Evolutionary conservation across 2,329 filamentous ascomycete genomes (phyloP), one percentile per base, ranked within the genome.

Genomic region (Botrytis tulipae): DNA sequence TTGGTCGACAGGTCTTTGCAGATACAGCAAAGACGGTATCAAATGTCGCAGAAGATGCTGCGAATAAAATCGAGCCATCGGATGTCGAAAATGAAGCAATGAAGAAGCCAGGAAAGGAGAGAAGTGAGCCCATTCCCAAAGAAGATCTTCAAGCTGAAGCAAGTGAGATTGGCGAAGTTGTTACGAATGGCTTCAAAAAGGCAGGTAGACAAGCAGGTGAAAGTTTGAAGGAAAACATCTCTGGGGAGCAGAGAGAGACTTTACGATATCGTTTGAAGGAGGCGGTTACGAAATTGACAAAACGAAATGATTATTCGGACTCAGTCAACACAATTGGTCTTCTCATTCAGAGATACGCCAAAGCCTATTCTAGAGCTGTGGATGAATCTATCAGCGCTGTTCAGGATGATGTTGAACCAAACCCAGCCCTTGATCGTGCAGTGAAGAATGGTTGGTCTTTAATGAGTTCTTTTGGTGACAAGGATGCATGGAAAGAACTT

Each of bases 21-120:
- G 95, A 98, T 78, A 94, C 94, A 4, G 93, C 94, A 0, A 91
- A 93, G 75, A 91, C 92, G 0, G 81, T 97, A 9, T 93, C 94
- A 0, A 87, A 90, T 25, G 92, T 91, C 1, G 94, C 95, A 0
- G 88, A 92, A 76, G 85, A 93, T 75, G 91, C 91, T 0, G 94
- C 90, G 3, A 89, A 94, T 78, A 85, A 91, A 76, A 84, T 97
- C 14, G 90, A 93, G 77, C 92, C 93, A 0, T 90, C 91, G 0
- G 78, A 87, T 29, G 85, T 88, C 70, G 89, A 93, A 44, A 85
- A 86, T 76, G 85, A 87, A 72, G 82, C 83, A 82, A 82, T 25
- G 86, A 91, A 71, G 80, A 84, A 54, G 82, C 80, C 84, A 48
- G 84, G 67, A 42, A 22, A 69, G 12, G 65, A 74, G 25, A 22